These are phyloP conservation scores for Leptomonas seymouri DNA, from an alignment of 208 protist species.

Conservation along the genomic window DNA sequence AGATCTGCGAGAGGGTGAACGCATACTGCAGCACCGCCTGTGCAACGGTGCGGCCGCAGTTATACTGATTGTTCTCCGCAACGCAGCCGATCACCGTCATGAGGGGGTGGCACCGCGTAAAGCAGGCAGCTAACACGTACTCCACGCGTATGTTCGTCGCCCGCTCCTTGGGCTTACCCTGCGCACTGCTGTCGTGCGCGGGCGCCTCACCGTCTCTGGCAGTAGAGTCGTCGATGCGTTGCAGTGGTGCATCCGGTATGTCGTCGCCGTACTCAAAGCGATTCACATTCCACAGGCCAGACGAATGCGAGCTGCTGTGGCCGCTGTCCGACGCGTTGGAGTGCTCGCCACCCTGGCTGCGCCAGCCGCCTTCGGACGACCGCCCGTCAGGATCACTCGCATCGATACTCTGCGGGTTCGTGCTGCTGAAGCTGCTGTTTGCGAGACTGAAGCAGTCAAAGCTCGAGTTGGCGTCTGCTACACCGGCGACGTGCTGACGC, in stretches of 20 bases:
- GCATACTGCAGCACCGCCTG: conserved; percentile 60
- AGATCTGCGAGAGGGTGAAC: conserved; percentile 55
- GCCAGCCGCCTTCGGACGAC: conserved; percentile 23
- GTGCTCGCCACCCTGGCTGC: conserved; percentile 2
- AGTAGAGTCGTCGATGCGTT: neutral
- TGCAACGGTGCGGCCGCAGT: conserved; percentile 46
- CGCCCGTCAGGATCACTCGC: conserved; percentile 16
- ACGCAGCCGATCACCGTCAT: conserved; percentile 58
- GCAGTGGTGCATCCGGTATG: neutral
- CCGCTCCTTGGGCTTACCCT: conserved; percentile 4
- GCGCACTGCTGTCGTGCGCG: neutral
- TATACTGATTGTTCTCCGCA: conserved; percentile 51
- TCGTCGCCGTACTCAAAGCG: conserved; percentile 22
- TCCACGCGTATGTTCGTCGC: conserved; percentile 42
- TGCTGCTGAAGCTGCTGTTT: conserved; percentile 31
- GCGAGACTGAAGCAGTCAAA: conserved; percentile 32
- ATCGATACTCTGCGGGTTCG: conserved; percentile 17
- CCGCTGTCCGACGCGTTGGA: conserved; percentile 14
- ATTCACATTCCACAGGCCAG: conserved; percentile 15
- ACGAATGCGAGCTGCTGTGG: conserved; percentile 19
- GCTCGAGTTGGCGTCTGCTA: conserved; percentile 13
- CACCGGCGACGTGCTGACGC: conserved; percentile 16
- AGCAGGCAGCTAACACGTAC: conserved; percentile 58
- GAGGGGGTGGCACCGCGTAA: conserved; percentile 51
- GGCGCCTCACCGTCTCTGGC: neutral